Conservation (phyloP, 257 asterid genomes). For the Solanum sitiens region DNA sequence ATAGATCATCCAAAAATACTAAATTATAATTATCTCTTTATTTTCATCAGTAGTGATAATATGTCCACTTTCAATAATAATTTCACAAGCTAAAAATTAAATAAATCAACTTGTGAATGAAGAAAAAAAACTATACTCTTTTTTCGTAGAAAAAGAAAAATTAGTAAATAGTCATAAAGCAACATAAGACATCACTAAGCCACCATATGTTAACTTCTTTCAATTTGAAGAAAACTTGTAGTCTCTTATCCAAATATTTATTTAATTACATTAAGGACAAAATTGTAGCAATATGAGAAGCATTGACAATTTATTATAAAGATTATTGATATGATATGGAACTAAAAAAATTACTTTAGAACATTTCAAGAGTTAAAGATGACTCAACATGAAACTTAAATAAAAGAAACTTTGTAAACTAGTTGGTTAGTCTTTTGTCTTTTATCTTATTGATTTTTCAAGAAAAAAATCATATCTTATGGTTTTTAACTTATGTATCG, state of each 20-base stretch:
- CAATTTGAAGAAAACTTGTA: conserved; percentile 8
- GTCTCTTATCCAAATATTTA: background rate
- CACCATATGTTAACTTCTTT: background rate
- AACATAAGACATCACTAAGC: background rate
- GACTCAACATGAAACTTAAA: conserved; percentile 24
- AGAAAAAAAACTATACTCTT: background rate
- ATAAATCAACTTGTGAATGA: background rate
- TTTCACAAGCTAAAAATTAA: background rate
- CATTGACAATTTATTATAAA: background rate
- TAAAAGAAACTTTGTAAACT: conserved; percentile 4
- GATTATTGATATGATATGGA: background rate
- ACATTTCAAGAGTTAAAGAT: conserved; percentile 30
- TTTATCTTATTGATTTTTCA: background rate
- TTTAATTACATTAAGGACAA: background rate
- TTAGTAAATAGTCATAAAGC: background rate
- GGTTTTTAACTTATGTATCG: background rate
- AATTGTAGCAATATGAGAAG: conserved; percentile 15
- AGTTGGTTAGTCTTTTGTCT: conserved; percentile 20
- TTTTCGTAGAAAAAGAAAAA: background rate
- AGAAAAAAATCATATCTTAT: background rate
- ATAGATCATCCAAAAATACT: background rate
- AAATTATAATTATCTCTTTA: background rate
- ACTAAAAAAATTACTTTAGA: conserved; percentile 9
- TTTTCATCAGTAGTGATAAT: background rate
- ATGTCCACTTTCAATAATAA: background rate